A percentile compares a stretch with the other conserved stretches of the same genome.
phyloP scores from a whole-genome alignment of 2,329 filamentous ascomycete species.

The Epichloe gansuensis region DNA sequence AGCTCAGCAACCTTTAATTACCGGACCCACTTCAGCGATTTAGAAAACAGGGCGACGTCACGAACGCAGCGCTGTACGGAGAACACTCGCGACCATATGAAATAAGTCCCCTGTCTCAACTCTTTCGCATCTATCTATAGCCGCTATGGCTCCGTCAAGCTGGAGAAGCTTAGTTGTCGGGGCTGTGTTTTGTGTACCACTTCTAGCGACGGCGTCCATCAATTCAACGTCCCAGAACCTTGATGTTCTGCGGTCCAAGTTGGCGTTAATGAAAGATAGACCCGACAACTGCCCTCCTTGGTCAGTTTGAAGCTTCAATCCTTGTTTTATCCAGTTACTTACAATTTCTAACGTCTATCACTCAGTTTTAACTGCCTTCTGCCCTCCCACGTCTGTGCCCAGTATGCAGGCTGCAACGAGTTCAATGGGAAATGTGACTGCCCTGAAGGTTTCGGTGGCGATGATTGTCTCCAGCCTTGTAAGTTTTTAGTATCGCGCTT shows the following conservation, averaged over 20 bases:
- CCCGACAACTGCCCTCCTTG: slow-evolving; percentile 71
- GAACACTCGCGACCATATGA: too few species aligned
- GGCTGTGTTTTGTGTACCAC: slow-evolving; percentile 28
- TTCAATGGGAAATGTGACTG: slow-evolving; percentile 89
- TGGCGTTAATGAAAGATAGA: slow-evolving; percentile 60
- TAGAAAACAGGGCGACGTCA: background rate
- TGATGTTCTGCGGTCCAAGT: slow-evolving; percentile 50
- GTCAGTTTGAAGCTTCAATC: slow-evolving; percentile 26
- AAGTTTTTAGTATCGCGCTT: slow-evolving; percentile 16
- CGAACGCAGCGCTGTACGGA: background rate
- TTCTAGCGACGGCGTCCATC: slow-evolving; percentile 25
- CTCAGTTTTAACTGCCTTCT: slow-evolving; percentile 93
- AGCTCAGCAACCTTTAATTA: background rate
- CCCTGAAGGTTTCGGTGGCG: slow-evolving; percentile 82
- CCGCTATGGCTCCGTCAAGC: slow-evolving; percentile 28
- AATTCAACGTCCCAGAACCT: slow-evolving; percentile 49
- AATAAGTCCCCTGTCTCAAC: background rate
- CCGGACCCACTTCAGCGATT: background rate
- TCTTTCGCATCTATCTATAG: slow-evolving; percentile 9
- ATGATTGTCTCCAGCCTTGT: slow-evolving; percentile 81
- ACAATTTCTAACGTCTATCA: slow-evolving; percentile 13
- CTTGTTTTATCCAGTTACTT: slow-evolving; percentile 1
- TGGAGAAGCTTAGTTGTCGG: slow-evolving; percentile 27
- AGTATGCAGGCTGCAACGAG: slow-evolving; percentile 80
- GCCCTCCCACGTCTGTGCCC: slow-evolving; percentile 79